Percentiles rank a stretch among this genome's conserved stretches.
phyloP scores from a whole-genome alignment of 495 filamentous ascomycete genomes.

The Penicillium lagena region DNA sequence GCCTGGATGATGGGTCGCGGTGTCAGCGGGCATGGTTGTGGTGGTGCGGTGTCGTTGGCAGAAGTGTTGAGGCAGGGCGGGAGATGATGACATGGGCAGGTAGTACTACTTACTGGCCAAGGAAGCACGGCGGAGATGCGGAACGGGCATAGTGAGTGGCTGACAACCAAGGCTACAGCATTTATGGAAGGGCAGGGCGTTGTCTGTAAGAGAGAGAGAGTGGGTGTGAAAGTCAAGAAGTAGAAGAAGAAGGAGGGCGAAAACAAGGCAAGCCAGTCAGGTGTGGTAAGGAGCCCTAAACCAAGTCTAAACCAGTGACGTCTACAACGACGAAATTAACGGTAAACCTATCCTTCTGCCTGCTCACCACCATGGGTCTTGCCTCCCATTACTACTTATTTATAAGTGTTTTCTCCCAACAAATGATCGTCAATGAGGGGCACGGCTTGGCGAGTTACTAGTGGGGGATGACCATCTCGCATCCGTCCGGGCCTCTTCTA shows the following conservation, averaged over 20 bases:
- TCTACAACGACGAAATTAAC: constrained; percentile 2
- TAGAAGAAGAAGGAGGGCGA: constrained; percentile 1
- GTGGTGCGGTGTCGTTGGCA: neutral
- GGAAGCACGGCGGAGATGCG: constrained; percentile 24
- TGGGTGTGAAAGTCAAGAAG: constrained; percentile 7
- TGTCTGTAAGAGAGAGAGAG: neutral
- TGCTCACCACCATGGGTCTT: neutral
- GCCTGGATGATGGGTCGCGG: constrained; percentile 27
- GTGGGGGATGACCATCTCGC: constrained; percentile 6
- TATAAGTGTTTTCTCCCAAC: neutral
- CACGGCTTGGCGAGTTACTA: constrained; percentile 13
- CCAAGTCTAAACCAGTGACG: constrained; percentile 1
- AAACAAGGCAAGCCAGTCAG: neutral
- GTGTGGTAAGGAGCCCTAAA: constrained; percentile 13
- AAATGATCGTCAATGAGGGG: constrained; percentile 16
- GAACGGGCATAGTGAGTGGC: constrained; percentile 25
- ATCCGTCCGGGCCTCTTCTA: neutral
- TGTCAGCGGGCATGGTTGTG: constrained; percentile 29
- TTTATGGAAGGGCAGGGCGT: constrained; percentile 5
- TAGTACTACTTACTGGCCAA: constrained; percentile 16
- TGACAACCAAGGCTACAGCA: constrained; percentile 4
- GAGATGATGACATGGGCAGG: too few species aligned
- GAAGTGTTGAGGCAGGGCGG: neutral
- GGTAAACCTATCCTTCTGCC: neutral
- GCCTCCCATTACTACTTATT: neutral